Evolutionary conservation across 495 filamentous ascomycete genomes (phyloP).

Genomic region (Aspergillus ellipticus): DNA sequence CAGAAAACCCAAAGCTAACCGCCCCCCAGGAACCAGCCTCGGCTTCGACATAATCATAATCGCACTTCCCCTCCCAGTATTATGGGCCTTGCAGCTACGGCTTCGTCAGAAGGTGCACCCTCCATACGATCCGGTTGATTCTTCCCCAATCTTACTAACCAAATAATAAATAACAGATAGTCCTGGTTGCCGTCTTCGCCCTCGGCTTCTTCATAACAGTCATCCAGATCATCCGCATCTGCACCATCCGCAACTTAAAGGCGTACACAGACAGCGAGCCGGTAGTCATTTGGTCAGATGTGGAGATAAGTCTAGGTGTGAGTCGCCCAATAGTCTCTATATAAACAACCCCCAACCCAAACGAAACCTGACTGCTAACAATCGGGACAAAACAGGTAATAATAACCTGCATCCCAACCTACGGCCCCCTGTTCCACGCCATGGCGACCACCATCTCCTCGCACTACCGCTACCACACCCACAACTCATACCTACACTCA

Average conservation of each 20-base stretch:
- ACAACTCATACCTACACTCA: neutral
- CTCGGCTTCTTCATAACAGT: constrained; percentile 52
- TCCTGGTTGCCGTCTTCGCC: constrained; percentile 46
- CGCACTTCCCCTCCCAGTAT: constrained; percentile 44
- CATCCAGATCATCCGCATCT: constrained; percentile 53
- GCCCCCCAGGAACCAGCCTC: constrained; percentile 31
- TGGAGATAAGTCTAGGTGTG: constrained; percentile 49
- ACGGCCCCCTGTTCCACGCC: constrained; percentile 46
- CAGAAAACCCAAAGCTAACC: neutral
- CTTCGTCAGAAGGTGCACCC: constrained; percentile 18
- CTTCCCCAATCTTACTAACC: neutral
- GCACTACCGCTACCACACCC: neutral
- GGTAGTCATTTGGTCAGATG: constrained; percentile 47
- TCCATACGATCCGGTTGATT: too few species aligned
- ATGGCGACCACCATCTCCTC: constrained; percentile 24
- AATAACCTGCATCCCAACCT: constrained; percentile 47
- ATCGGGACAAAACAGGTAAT: constrained; percentile 34
- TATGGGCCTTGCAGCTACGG: constrained; percentile 38
- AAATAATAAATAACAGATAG: constrained; percentile 21
- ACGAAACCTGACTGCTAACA: too few species aligned
- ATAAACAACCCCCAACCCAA: too few species aligned
- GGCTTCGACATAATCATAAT: constrained; percentile 47
- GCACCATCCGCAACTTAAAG: constrained; percentile 38
- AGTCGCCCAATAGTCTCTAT: too few species aligned
- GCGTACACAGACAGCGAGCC: constrained; percentile 43